Conservation (phyloP, 805 yeast genomes). For the Myxozyma kluyveri region DNA sequence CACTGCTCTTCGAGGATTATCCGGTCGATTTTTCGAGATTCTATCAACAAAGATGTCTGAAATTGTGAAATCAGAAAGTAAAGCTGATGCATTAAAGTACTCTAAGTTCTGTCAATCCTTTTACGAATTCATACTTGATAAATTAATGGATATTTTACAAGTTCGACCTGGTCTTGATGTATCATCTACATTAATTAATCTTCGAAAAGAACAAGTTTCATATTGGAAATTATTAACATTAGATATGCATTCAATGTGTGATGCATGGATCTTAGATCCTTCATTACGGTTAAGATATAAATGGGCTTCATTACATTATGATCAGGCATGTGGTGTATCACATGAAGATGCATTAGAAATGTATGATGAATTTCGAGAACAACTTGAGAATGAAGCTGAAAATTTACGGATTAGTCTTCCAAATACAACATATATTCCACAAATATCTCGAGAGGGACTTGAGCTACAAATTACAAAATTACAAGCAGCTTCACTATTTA, state of each 20-base stretch:
- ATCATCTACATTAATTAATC: neutral
- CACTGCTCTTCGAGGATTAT: conserved; percentile 1
- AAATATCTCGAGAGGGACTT: conserved; percentile 50
- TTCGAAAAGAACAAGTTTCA: conserved; percentile 5
- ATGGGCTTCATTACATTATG: conserved; percentile 51
- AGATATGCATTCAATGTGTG: conserved; percentile 3
- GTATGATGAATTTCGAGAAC: conserved; percentile 31
- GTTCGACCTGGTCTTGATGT: conserved; percentile 5
- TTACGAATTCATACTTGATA: conserved; percentile 29
- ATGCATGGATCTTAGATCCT: neutral
- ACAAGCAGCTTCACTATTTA: conserved; percentile 64
- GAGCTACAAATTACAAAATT: conserved; percentile 66
- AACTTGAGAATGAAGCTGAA: neutral
- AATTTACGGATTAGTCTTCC: conserved; percentile 2
- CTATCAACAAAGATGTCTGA: conserved; percentile 5
- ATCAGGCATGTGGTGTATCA: conserved; percentile 44
- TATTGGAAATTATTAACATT: conserved; percentile 8
- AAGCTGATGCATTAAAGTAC: neutral
- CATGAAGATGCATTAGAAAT: conserved; percentile 37
- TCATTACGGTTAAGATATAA: conserved; percentile 35
- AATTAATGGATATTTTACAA: conserved; percentile 18
- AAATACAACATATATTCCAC: conserved; percentile 50
- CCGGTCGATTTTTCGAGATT: conserved; percentile 10
- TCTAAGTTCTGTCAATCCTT: conserved; percentile 21
- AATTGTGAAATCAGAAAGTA: neutral